Evolutionary conservation across 1,284 basidiomycete genomes (phyloP), one percentile per base, ranked within the genome.

Genomic region (Ustilago cynodontis): DNA sequence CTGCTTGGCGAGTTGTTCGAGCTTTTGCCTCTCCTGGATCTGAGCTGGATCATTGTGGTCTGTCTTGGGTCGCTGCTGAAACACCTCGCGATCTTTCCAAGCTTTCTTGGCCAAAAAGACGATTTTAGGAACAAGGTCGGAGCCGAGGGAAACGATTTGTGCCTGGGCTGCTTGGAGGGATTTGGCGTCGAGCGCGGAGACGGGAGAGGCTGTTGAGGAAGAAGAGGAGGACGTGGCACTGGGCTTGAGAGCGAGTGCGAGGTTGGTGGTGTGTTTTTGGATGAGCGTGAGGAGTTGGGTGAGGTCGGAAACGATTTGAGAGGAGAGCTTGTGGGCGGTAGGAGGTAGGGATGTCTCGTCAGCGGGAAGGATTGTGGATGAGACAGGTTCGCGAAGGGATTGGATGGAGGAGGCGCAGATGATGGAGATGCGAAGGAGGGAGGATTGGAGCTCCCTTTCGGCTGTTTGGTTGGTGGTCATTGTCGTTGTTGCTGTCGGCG

Each of bases 381-480:
- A 70, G 13, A 77, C 70, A 8, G 65, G 65, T 60, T 79, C 77
- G 41, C 77, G 65, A 26, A 79, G 54, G 24, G 79, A 77, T 33
- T 80, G 71, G 24, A 81, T 70, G 35, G 81, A 82, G 26, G 81
- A 75, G 22, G 81, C 79, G 57, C 81, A 80, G 50, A 82, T 76
- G 70, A 82, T 77, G 37, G 78, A 78, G 53, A 79, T 71, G 52
- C 81, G 75, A 59, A 82, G 72, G 28, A 82, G 61, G 28, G 78
- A 78, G 33, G 79, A 78, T 62, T 79, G 81, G 31, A 82, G 68
- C 51, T 68, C 71, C 61, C 60, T 67, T 35, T 75, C 53, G 49
- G 68, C 68, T 13, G 59, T 56, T n/a, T 64, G 60, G 16, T 52
- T 56, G 51, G 43, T 51, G 37, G 50, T 61, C 47, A 53, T 58